A percentile compares a stretch with the other conserved stretches of the same genome.
Conservation (phyloP, 805 yeast species). For the Yarrowia divulgata region DNA sequence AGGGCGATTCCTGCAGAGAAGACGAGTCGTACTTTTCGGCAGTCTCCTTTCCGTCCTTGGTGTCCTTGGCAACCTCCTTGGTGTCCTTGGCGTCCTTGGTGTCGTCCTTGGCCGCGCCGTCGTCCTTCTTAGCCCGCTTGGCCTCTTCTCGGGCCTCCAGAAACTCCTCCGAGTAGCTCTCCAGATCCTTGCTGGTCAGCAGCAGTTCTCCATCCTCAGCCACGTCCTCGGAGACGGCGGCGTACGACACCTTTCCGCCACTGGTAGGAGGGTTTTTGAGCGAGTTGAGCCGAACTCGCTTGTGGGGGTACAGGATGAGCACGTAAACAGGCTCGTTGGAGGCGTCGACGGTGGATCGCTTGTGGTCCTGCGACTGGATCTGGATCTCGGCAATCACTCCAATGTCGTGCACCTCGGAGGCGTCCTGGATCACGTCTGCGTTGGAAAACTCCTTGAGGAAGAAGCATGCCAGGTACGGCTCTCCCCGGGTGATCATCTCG, state of each 20-base stretch:
- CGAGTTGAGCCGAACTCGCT: conserved; percentile 38
- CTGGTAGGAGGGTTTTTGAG: conserved; percentile 31
- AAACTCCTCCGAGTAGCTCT: conserved; percentile 25
- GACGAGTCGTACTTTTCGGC: conserved; percentile 13
- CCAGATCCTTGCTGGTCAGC: conserved; percentile 37
- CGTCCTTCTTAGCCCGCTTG: background rate
- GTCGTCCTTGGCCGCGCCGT: background rate
- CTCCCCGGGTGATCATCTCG: conserved; percentile 38
- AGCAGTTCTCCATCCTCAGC: conserved; percentile 34
- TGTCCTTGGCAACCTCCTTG: background rate
- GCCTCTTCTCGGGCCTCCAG: conserved; percentile 5
- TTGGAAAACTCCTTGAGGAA: conserved; percentile 36
- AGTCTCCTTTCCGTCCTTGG: background rate
- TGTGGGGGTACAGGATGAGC: conserved; percentile 37
- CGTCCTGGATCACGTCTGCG: conserved; percentile 36
- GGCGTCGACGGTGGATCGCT: conserved; percentile 36
- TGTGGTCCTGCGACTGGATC: conserved; percentile 38
- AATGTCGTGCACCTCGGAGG: conserved; percentile 36
- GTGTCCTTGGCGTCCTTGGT: background rate
- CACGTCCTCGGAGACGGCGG: conserved; percentile 29
- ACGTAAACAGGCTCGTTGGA: conserved; percentile 39
- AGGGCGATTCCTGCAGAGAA: conserved; percentile 10
- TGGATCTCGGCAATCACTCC: conserved; percentile 39
- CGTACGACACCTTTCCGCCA: conserved; percentile 26
- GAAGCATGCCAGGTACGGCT: conserved; percentile 38